Percentiles rank a stretch among this genome's conserved stretches.
Evolutionary conservation across 2,329 filamentous ascomycete species (phyloP).

Genomic region (Thielaviopsis punctulata): DNA sequence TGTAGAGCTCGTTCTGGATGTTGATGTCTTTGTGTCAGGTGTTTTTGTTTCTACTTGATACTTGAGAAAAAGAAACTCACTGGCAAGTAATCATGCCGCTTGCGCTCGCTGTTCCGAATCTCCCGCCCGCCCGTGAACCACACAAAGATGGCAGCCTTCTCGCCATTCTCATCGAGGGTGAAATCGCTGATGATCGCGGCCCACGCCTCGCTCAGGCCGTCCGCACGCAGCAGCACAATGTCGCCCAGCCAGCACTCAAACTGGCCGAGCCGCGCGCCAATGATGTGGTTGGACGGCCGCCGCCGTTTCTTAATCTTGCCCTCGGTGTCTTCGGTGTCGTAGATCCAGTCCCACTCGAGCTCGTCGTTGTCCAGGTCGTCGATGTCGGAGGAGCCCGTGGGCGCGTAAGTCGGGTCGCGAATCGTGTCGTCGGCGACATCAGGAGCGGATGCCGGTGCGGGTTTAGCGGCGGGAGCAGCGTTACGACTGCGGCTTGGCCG

Average conservation of each 20-base stretch:
- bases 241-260: constrained; percentile 76
- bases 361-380: constrained; percentile 5
- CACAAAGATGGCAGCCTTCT: constrained; percentile 76
- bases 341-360: constrained; percentile 12
- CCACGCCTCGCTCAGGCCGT: constrained; percentile 77
- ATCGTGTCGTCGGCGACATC: background rate
- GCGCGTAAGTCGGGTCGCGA: background rate
- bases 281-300: constrained; percentile 34
- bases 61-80: constrained; percentile 23
- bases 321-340: constrained; percentile 10
- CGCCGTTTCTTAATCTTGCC: constrained; percentile 20
- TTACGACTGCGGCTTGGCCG: constrained; percentile 10
- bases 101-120: constrained; percentile 67
- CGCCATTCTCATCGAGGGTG: constrained; percentile 51
- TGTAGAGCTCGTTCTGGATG: constrained; percentile 69
- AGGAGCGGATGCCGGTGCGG: background rate
- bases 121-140: constrained; percentile 93
- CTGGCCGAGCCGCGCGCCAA: constrained; percentile 65
- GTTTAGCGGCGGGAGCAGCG: background rate
- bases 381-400: background rate
- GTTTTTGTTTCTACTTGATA: background rate
- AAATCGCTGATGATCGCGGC: constrained; percentile 80
- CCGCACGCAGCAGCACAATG: constrained; percentile 70
- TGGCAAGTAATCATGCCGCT: constrained; percentile 59
- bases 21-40: background rate